Base-by-base conservation (phyloP, 2,329 filamentous ascomycete species). In the Ceratocystis cacaofunesta region DNA sequence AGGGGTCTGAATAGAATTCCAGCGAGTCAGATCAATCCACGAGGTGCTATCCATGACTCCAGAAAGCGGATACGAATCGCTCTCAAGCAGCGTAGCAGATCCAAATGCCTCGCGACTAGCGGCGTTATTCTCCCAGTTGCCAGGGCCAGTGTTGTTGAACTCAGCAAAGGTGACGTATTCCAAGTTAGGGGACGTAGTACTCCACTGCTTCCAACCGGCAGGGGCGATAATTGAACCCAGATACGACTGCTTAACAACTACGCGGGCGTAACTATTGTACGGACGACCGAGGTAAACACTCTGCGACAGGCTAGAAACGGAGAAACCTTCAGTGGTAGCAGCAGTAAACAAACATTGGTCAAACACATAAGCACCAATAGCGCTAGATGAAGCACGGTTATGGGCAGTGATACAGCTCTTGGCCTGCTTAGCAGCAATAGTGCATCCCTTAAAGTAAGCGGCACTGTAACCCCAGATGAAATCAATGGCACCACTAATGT, bases 151-250 rank as follows among this genome's bases (percentile, higher is more conserved):
- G 72, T 88, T 87, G 25, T 70, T 73, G 70, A 80, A 86, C 75
- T 87, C 85, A 8, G 74, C 81, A 68, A 82, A 86, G 28, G 75
- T 72, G 1, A 86, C 80, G 52, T 81, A 73, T 36, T 75, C 76
- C 1, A 81, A 84, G 46, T 78, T 76, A 19, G 76, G 70, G 55
- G 78, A 74, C 2, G 74, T 75, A 1, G 69, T 73, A 66, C 78
- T 78, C 85, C 85, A 87, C 32, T 75, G 70, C 2, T 70, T 72
- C 84, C 85, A 87, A 0, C 85, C 85, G 0, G 79, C 78, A 1
- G 76, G 67, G 69, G 85, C 85, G 70, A 88, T 79, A 19, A 86
- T 82, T 30, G 74, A 73, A 8, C 76, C 77, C 72, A 88, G 74
- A 36, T 71, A 71, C 0, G 80, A 81, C 62, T 76, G 70, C 70